These are phyloP conservation scores for Hymenoscyphus albidus DNA, from an alignment of 2,329 filamentous ascomycete genomes.

Conservation along the genomic window DNA sequence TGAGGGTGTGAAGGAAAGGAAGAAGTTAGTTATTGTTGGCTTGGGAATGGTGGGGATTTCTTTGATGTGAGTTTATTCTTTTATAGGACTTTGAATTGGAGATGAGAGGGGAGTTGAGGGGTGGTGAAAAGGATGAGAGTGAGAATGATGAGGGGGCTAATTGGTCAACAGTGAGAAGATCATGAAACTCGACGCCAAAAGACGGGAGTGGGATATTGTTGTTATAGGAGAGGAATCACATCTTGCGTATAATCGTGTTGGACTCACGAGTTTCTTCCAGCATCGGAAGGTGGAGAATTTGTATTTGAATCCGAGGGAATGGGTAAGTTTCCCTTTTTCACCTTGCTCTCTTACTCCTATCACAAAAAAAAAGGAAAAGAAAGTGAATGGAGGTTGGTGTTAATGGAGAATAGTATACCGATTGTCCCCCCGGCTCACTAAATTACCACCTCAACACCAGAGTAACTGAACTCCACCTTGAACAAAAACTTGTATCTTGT, in stretches of 20 bases:
- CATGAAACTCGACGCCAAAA: slow-evolving; percentile 74
- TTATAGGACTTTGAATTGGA: too few species aligned
- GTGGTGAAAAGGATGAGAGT: neutral
- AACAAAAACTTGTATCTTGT: slow-evolving; percentile 64
- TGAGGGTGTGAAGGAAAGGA: slow-evolving; percentile 39
- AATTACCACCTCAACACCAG: slow-evolving; percentile 72
- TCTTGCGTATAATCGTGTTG: slow-evolving; percentile 87
- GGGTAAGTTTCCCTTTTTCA: slow-evolving; percentile 49
- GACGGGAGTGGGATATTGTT: slow-evolving; percentile 72
- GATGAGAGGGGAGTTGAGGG: too few species aligned
- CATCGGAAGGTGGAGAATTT: slow-evolving; percentile 80
- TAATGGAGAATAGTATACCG: slow-evolving; percentile 24
- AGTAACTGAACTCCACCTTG: slow-evolving; percentile 63
- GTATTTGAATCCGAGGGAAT: slow-evolving; percentile 82
- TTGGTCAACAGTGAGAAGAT: slow-evolving; percentile 68
- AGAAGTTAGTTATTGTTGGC: slow-evolving; percentile 77
- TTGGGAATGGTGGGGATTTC: slow-evolving; percentile 89
- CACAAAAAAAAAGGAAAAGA: too few species aligned
- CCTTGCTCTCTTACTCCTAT: too few species aligned
- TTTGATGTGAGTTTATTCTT: slow-evolving; percentile 66
- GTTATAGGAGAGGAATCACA: slow-evolving; percentile 87
- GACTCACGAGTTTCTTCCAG: slow-evolving; percentile 83
- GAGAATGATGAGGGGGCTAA: neutral
- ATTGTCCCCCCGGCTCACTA: slow-evolving; percentile 56
- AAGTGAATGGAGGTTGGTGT: too few species aligned